These are phyloP conservation scores for Periconia digitata DNA, from an alignment of 2,329 filamentous ascomycete species.

Conservation along the genomic window DNA sequence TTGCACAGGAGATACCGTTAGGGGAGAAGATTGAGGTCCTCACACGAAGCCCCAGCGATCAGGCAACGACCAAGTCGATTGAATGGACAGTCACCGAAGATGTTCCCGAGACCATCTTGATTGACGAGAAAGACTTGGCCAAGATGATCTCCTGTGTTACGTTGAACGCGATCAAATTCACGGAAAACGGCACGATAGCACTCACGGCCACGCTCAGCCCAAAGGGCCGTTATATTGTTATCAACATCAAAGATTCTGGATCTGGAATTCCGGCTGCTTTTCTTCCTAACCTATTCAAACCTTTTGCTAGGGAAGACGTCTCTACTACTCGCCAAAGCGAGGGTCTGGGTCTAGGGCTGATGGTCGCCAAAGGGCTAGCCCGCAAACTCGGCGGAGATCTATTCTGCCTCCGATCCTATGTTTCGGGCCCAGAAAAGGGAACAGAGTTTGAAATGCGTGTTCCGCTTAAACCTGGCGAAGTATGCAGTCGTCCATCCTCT, in stretches of 20 bases:
- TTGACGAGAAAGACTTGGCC: constrained; percentile 64
- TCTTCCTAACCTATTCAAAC: constrained; percentile 67
- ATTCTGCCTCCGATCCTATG: constrained; percentile 64
- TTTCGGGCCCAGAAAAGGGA: constrained; percentile 61
- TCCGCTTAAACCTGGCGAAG: constrained; percentile 58
- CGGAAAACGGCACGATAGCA: constrained; percentile 63
- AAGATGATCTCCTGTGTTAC: constrained; percentile 66
- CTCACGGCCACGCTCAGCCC: constrained; percentile 57
- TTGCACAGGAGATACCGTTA: constrained; percentile 48
- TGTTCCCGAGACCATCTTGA: constrained; percentile 57
- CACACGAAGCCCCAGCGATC: constrained; percentile 47
- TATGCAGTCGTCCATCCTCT: constrained; percentile 52
- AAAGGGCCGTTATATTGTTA: constrained; percentile 57
- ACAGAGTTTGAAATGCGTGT: constrained; percentile 70
- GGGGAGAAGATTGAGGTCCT: constrained; percentile 55
- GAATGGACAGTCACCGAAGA: constrained; percentile 54
- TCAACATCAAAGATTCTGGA: constrained; percentile 67
- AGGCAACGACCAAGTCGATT: constrained; percentile 49
- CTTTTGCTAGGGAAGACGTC: constrained; percentile 69
- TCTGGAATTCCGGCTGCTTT: constrained; percentile 69
- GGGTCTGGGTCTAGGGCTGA: constrained; percentile 67
- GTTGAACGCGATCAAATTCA: constrained; percentile 71
- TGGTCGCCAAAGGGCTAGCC: constrained; percentile 72
- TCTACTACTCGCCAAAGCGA: constrained; percentile 68
- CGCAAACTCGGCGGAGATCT: constrained; percentile 70